Base-by-base conservation (phyloP, 352 stramenopile genomes). In the Globisporangium nunn region DNA sequence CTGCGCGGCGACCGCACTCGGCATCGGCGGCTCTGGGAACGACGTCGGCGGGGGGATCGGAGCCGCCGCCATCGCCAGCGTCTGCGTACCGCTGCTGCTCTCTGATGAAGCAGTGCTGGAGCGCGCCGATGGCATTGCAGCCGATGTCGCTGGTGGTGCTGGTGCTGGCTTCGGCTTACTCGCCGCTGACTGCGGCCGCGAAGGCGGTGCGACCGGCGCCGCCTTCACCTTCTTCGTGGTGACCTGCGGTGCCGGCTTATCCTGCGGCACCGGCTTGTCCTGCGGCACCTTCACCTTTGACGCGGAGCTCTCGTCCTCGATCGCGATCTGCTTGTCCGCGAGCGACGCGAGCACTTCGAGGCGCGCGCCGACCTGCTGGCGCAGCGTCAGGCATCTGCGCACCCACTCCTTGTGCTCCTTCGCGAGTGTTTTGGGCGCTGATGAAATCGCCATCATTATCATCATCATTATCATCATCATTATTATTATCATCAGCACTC, bases 341-440 rank as follows among this genome's bases (percentile, higher is more conserved):
- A 93, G 61, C 29, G 84, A 91, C 6, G 84, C 84, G 46, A 93
- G 40, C 37, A 91, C 63, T 54, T 92, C 84, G 6, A 93, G 67
- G 1, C 81, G 74, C 6, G 76, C 67, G 44, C 78, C 81, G 56
- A 93, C 78, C 57, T 93, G 81, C 60, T 93, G 74, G 3, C 82
- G 74, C 46, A 77, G 75, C 15, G 59, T 62, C 3, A 82, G 50
- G 63, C 84, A 93, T 45, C 81, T 84, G 48, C 72, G 63, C 2
- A 84, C 54, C 84, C 84, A 93, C 48, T 87, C 74, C 49, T 87
- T 91, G 66, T 91, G 77, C 54, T 93, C 80, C 12, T 62, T 58
- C 31, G 64, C 52, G 15, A 64, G 61, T 17, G 77, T 68, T 54
- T 85, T 80, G n/a, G 75, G 58, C 8, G 81, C 81, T 87, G 43